Base-by-base conservation (phyloP, 352 stramenopile genomes). In the Phytophthora citricola region DNA sequence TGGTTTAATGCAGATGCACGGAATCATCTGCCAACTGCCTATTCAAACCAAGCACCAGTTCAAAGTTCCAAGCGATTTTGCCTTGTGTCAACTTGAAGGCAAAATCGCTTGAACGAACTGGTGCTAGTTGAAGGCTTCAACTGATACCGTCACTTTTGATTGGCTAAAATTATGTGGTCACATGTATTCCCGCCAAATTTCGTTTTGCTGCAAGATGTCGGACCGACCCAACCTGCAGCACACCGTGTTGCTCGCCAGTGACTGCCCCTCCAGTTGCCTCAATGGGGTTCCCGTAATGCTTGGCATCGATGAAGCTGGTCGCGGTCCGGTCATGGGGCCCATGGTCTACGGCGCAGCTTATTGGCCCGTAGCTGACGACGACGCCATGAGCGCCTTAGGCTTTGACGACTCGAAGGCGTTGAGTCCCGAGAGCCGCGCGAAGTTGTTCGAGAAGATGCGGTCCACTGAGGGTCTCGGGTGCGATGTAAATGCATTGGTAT, bases 321-420 rank as follows among this genome's bases (percentile, higher is more conserved):
- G 96, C 31, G 96, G 96, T 12, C 94, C 90, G 0, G 94, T 98
- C 4, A 89, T 99, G 58, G 96, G 96, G 12, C 94, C 95, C 10
- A 98, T 99, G 94, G 93, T 97, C 4, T 99, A 98, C 70, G 93
- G 86, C 29, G 85, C 87, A 5, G 93, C 94, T 29, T 98, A 97
- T 73, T 98, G 95, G 94, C 76, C 82, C 15, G 69, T 92, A 39
- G 55, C 61, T 50, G 66, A 85, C 58, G 75, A 91, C 83, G 73
- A 81, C 44, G 68, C 69, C 40, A 97, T 98, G 79, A 76, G 77
- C 57, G 81, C 87, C 1, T 75, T 92, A 57, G 94, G 86, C 47
- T 98, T 98, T 58, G 92, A 98, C 65, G 96, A 99, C 83, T 98
- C 95, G 24, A 98, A 99, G 77, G 86, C 88, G 61, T 60, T 98